Conservation (phyloP, 2,329 filamentous ascomycete species). For the Lecanicillium sp. region DNA sequence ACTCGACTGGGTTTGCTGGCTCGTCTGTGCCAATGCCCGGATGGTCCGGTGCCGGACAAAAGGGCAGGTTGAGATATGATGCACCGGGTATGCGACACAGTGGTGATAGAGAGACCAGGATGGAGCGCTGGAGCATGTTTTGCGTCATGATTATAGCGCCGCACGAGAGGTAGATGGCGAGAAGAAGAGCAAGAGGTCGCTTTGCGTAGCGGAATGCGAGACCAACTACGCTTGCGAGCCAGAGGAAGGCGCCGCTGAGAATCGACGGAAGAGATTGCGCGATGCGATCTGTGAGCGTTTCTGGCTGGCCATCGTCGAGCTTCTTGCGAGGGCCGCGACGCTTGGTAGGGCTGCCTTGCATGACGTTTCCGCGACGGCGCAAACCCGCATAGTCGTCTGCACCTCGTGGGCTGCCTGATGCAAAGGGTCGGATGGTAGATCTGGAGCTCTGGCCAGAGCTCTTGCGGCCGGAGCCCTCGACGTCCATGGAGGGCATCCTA, state of each 20-base stretch:
- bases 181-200: slow-evolving; percentile 51
- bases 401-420: slow-evolving; percentile 12
- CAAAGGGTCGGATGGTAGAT: slow-evolving; percentile 20
- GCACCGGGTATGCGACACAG: slow-evolving; percentile 62
- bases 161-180: slow-evolving; percentile 53
- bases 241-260: slow-evolving; percentile 33
- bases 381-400: slow-evolving; percentile 15
- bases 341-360: slow-evolving; percentile 17
- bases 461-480: slow-evolving; percentile 24
- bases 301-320: slow-evolving; percentile 11
- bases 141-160: slow-evolving; percentile 50
- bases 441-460: slow-evolving; percentile 25
- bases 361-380: slow-evolving; percentile 17
- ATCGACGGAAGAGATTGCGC: slow-evolving; percentile 27
- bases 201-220: slow-evolving; percentile 55
- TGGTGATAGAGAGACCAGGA: slow-evolving; percentile 56
- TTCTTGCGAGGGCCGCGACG: slow-evolving; percentile 13
- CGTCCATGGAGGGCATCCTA: slow-evolving; percentile 41
- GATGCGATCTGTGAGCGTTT: slow-evolving; percentile 9
- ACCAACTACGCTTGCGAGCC: slow-evolving; percentile 46
- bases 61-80: slow-evolving; percentile 52
- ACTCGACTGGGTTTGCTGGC: slow-evolving; percentile 43
- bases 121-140: slow-evolving; percentile 53
- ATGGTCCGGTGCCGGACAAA: slow-evolving; percentile 36
- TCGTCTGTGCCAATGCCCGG: slow-evolving; percentile 12